Conservation (phyloP, 2,329 filamentous ascomycete genomes). For the Diaporthe vexans region DNA sequence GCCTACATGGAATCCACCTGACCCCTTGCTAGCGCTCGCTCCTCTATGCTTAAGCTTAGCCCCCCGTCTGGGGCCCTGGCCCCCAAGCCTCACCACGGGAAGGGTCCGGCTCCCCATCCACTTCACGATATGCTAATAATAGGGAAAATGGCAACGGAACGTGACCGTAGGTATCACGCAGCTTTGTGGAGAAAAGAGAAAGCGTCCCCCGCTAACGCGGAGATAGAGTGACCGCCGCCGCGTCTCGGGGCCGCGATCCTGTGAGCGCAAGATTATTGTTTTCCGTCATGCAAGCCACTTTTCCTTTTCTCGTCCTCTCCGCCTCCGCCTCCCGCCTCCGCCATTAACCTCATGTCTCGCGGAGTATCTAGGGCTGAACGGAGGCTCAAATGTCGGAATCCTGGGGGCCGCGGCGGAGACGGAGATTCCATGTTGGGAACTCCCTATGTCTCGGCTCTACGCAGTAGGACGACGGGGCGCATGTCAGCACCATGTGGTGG, state of each 20-base stretch:
- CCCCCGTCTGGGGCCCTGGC: background rate
- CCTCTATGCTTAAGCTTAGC: background rate
- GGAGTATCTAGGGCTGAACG: constrained; percentile 21
- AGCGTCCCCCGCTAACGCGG: background rate
- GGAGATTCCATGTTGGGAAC: background rate
- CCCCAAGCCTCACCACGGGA: background rate
- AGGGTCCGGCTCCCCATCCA: background rate
- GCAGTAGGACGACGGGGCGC: background rate
- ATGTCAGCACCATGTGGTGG: too few relatives aligned
- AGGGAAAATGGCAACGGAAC: background rate
- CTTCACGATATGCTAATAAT: constrained; percentile 31
- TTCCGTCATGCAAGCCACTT: background rate
- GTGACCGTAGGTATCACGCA: constrained; percentile 13
- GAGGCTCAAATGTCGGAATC: constrained; percentile 22
- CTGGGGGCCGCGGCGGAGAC: background rate
- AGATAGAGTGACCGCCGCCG: background rate
- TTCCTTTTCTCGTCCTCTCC: background rate
- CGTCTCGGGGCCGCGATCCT: background rate
- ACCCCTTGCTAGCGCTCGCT: constrained; percentile 24
- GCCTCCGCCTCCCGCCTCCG: background rate
- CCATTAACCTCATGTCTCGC: background rate
- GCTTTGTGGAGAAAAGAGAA: background rate
- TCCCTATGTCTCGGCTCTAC: background rate
- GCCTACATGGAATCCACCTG: background rate
- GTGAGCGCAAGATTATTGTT: too few relatives aligned